Conservation (phyloP, 2,329 filamentous ascomycete genomes). For the Trichoderma sp. region DNA sequence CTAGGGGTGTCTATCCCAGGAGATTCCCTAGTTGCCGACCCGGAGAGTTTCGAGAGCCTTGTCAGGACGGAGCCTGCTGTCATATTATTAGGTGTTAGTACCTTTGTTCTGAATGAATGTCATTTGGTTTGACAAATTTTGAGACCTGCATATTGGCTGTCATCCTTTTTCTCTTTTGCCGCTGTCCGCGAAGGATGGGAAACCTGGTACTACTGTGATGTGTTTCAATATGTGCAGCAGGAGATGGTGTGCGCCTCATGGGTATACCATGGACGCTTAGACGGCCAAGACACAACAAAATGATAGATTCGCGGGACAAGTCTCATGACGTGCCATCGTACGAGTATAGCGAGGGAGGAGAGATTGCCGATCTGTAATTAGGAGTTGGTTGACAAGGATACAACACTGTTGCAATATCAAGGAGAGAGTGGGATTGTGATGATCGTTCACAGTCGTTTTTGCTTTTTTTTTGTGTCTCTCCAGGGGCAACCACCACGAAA, state of each 20-base stretch:
- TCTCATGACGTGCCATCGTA: background rate
- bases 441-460: background rate
- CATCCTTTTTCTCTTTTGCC: background rate
- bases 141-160: background rate
- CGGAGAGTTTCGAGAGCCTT: background rate
- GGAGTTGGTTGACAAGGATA: background rate
- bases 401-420: background rate
- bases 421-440: background rate
- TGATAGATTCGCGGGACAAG: background rate
- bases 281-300: background rate
- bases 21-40: background rate
- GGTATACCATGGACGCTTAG: background rate
- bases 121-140: background rate
- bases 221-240: background rate
- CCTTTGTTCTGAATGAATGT: background rate
- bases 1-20: background rate
- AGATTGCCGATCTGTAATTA: background rate
- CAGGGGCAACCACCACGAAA: background rate
- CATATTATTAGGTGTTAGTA: background rate
- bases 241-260: background rate
- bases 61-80: background rate
- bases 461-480: background rate
- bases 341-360: background rate
- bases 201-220: background rate
- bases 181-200: background rate